These are phyloP conservation scores for Cercospora sojina DNA, from an alignment of 2,329 filamentous ascomycete genomes.

Conservation along the genomic window DNA sequence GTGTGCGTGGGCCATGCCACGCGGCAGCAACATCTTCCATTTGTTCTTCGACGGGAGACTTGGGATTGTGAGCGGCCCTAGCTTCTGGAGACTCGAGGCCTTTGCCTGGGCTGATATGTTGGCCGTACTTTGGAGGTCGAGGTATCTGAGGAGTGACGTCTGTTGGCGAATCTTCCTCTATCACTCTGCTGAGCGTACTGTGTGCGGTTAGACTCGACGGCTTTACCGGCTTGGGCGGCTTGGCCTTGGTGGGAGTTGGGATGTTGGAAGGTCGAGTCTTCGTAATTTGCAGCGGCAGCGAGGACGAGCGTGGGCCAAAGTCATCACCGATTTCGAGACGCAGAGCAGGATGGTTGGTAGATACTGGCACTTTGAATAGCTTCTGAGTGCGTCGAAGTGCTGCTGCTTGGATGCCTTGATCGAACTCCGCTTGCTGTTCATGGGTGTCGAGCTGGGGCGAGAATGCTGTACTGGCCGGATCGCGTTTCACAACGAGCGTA, in stretches of 20 bases:
- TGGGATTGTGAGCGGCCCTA: neutral
- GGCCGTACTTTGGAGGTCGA: conserved; percentile 14
- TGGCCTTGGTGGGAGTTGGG: conserved; percentile 15
- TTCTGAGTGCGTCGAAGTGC: conserved; percentile 9
- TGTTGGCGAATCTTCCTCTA: conserved; percentile 11
- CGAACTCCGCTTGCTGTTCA: conserved; percentile 6
- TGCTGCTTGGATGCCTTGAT: conserved; percentile 5
- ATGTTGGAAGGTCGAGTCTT: conserved; percentile 8
- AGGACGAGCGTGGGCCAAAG: neutral
- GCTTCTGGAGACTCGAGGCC: conserved; percentile 8
- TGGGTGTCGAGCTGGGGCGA: conserved; percentile 9
- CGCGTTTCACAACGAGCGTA: neutral
- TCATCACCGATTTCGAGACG: neutral
- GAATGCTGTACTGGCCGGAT: neutral
- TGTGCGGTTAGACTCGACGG: conserved; percentile 1
- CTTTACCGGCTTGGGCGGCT: conserved; percentile 9
- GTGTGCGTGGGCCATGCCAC: conserved; percentile 15
- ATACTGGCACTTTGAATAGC: conserved; percentile 2
- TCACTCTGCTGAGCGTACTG: conserved; percentile 3
- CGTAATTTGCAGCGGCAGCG: neutral
- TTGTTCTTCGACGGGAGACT: conserved; percentile 12
- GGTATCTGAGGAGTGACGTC: neutral
- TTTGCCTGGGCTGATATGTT: conserved; percentile 12
- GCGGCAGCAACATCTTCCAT: conserved; percentile 15
- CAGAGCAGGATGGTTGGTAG: conserved; percentile 9